A percentile compares a stretch with the other conserved stretches of the same genome.
These are phyloP conservation scores for Neoboletus magnificus DNA, from an alignment of 768 basidiomycete genomes.

Conservation along the genomic window DNA sequence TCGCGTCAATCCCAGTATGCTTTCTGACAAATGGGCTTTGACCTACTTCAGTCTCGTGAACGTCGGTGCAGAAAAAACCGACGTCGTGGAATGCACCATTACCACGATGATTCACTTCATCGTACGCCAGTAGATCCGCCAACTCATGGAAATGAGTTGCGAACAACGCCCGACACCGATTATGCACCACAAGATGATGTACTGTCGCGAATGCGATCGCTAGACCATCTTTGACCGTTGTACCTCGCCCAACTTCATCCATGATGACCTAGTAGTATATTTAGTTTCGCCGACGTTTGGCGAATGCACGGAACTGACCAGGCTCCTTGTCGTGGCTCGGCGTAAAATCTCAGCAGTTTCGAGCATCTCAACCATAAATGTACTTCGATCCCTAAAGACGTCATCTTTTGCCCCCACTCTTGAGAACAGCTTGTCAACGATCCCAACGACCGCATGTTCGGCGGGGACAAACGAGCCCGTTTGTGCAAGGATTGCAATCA, in stretches of 20 bases:
- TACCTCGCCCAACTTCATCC: constrained; percentile 99
- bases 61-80: constrained; percentile 86
- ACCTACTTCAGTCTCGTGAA: constrained; percentile 73
- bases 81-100: constrained; percentile 55
- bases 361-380: constrained; percentile 98
- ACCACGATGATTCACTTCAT: constrained; percentile 37
- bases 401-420: constrained; percentile 95
- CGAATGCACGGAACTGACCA: constrained; percentile 48
- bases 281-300: constrained; percentile 1
- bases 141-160: constrained; percentile 99
- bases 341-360: constrained; percentile 90
- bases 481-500: constrained; percentile 88
- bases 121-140: constrained; percentile 74
- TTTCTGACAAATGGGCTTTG: neutral
- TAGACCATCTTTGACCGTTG: constrained; percentile 86
- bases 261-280: constrained; percentile 75
- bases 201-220: constrained; percentile 92
- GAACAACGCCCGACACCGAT: constrained; percentile 82
- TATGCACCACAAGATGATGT: constrained; percentile 71
- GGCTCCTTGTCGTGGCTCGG: constrained; percentile 75
- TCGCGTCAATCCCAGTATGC: neutral
- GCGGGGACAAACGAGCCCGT: constrained; percentile 94
- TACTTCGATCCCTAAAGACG: constrained; percentile 87
- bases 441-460: constrained; percentile 69
- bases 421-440: constrained; percentile 92